Base-by-base conservation (phyloP, 106 monocot genomes). In the Agapanthus africanus region DNA sequence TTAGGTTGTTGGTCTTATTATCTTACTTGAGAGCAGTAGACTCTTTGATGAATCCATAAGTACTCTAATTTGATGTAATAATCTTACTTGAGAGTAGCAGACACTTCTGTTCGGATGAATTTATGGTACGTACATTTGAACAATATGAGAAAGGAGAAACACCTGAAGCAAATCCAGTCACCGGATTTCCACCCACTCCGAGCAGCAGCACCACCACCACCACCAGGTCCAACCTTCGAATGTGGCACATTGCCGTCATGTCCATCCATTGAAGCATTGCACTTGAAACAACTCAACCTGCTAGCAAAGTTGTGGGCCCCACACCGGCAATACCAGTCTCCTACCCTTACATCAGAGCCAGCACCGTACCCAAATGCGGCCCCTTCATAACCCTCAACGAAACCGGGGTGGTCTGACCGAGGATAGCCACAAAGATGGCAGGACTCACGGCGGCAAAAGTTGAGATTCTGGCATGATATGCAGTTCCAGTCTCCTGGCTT, bases 401-500 rank as follows among this genome's bases (percentile, higher is more conserved):
- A 78, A 70, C 71, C 71, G 25, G 59, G 68, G 21, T 68, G 73
- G 18, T 78, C 79, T 14, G 71, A 68, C 59, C 87, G 71, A 2
- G 87, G 87, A 1, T 90, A 85, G 13, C 83, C 70, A 60, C 94
- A 94, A 16, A 82, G 77, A 77, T 94, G 94, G 83, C 94, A 94
- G 10, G 78, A 83, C 66, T 94, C 94, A 0, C 94, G 79, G 39
- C 94, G 87, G 85, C 87, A 85, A 85, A 94, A 94, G 87, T 94
- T 94, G 71, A 94, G 87, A 79, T 94, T 79, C 73, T 81, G 81
- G 94, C 94, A 94, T 42, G 82, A 79, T 69, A 74, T 76, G 79
- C 94, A 94, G 87, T 87, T 83, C 94, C 94, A 94, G 79, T 94
- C 94, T 41, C 94, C 94, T 26, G 90, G 90, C 81, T 94, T 94